A percentile compares a stretch with the other conserved stretches of the same genome.
phyloP scores from a whole-genome alignment of 1,139 yeast genomes.

The Debaryomyces fabryi region DNA sequence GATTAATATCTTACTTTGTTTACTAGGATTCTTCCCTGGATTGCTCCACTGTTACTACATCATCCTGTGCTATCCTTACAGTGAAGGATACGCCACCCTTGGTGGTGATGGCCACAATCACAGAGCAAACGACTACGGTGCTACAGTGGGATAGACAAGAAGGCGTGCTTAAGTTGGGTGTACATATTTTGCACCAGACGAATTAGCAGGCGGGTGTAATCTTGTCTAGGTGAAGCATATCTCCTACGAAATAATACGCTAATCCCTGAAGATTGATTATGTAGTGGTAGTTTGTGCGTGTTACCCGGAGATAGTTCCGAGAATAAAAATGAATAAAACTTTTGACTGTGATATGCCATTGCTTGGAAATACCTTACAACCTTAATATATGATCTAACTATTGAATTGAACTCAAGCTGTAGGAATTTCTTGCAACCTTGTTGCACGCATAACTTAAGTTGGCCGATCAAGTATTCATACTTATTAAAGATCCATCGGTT shows the following conservation, averaged over 20 bases:
- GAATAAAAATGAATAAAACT: background rate
- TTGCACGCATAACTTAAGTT: conserved; percentile 49
- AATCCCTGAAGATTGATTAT: background rate
- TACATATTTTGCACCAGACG: background rate
- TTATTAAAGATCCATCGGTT: conserved; percentile 39
- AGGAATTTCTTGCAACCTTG: background rate
- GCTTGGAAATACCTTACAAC: background rate
- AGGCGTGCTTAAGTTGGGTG: background rate
- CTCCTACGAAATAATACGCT: background rate
- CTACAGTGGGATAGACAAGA: conserved; percentile 16
- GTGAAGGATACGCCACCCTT: conserved; percentile 31
- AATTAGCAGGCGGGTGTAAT: background rate
- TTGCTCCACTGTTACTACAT: conserved; percentile 65
- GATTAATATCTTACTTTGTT: conserved; percentile 74
- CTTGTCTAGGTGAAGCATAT: background rate
- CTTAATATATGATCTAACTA: conserved; percentile 4
- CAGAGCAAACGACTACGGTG: conserved; percentile 30
- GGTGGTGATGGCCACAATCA: conserved; percentile 38
- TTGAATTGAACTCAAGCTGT: background rate
- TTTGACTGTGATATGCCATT: background rate
- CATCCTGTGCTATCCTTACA: conserved; percentile 56
- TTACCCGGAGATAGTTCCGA: background rate
- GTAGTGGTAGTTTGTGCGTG: background rate
- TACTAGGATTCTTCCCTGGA: conserved; percentile 84
- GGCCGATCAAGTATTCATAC: conserved; percentile 35